phyloP scores from a whole-genome alignment of 2,329 filamentous ascomycete species.

The Aureobasidium sp. region DNA sequence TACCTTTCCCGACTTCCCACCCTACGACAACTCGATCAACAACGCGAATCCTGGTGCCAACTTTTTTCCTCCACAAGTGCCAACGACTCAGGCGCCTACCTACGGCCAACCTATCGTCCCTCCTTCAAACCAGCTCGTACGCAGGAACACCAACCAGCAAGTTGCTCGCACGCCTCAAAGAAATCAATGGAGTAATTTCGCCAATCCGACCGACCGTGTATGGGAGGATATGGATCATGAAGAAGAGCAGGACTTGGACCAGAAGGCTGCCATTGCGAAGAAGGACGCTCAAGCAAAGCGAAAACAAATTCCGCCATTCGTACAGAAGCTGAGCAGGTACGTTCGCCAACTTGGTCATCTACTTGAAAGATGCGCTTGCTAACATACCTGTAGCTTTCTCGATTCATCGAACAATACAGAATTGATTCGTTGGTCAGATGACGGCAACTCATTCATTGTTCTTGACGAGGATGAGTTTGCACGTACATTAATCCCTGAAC shows the following conservation, averaged over 20 bases:
- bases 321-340: constrained; percentile 95
- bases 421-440: constrained; percentile 93
- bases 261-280: constrained; percentile 73
- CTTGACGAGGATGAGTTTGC: constrained; percentile 89
- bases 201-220: constrained; percentile 29
- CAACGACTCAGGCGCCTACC: constrained; percentile 22
- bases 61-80: constrained; percentile 25
- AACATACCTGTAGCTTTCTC: constrained; percentile 60
- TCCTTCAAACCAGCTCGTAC: constrained; percentile 39
- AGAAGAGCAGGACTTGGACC: constrained; percentile 71
- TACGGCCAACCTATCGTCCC: constrained; percentile 20
- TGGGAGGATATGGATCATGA: constrained; percentile 51
- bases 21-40: constrained; percentile 31
- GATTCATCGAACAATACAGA: constrained; percentile 91
- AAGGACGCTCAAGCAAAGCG: constrained; percentile 81
- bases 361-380: constrained; percentile 17
- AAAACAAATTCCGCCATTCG: constrained; percentile 95
- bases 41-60: constrained; percentile 33
- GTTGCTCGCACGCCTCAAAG: constrained; percentile 32
- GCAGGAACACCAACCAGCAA: constrained; percentile 41
- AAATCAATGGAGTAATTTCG: constrained; percentile 36
- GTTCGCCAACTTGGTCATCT: constrained; percentile 23
- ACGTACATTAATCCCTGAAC: constrained; percentile 63
- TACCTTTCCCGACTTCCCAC: constrained; percentile 30
- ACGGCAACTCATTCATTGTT: constrained; percentile 93